phyloP scores from a whole-genome alignment of 192 early-diverging fungal species.

The Coemansia erecta region DNA sequence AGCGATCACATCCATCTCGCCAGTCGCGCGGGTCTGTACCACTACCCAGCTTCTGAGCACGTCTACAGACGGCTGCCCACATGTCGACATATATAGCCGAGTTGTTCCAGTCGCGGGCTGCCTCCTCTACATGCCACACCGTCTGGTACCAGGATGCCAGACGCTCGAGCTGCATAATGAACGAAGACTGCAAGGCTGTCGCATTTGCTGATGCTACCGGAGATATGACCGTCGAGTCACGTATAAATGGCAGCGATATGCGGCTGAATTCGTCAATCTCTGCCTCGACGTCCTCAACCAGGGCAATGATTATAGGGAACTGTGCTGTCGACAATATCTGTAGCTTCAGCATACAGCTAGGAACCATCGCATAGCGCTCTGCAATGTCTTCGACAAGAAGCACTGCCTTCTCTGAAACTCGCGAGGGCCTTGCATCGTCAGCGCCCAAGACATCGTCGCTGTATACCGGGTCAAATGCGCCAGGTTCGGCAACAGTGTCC shows the following conservation, averaged over 20 bases:
- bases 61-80: constrained; percentile 45
- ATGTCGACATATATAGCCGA: constrained; percentile 32
- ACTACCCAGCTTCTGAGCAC: constrained; percentile 14
- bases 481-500: constrained; percentile 58
- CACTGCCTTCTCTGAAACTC: constrained; percentile 59
- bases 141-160: constrained; percentile 48
- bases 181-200: constrained; percentile 9
- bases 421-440: constrained; percentile 60
- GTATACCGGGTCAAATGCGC: constrained; percentile 63
- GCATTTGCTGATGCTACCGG: not conserved
- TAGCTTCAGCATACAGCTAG: constrained; percentile 57
- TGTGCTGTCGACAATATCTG: constrained; percentile 63
- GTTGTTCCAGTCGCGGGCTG: constrained; percentile 48
- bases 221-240: constrained; percentile 13
- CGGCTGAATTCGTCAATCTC: constrained; percentile 53
- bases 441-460: constrained; percentile 52
- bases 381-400: constrained; percentile 63
- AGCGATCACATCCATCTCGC: constrained; percentile 38
- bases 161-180: constrained; percentile 30
- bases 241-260: constrained; percentile 51
- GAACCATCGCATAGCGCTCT: constrained; percentile 59
- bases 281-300: constrained; percentile 51
- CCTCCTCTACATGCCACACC: constrained; percentile 47
- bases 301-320: constrained; percentile 58
- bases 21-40: constrained; percentile 39